Conservation (phyloP, 257 asterid species). For the Fraxinus excelsior region DNA sequence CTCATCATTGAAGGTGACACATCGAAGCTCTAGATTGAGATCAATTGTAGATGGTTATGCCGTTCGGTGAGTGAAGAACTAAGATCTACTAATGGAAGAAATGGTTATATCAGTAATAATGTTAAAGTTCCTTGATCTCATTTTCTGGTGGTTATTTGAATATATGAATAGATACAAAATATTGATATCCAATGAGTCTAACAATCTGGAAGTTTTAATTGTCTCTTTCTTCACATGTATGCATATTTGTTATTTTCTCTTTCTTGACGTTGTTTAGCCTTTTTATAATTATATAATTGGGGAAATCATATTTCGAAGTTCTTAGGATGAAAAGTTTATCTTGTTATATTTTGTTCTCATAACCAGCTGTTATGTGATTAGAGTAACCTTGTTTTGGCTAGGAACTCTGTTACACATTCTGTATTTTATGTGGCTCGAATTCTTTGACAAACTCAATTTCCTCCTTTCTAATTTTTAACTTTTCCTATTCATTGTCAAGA, state of each 20-base stretch:
- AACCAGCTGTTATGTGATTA: neutral
- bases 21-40: neutral
- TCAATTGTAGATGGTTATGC: slow-evolving; percentile 7
- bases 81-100: slow-evolving; percentile 15
- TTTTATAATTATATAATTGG: neutral
- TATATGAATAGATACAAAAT: slow-evolving; percentile 9
- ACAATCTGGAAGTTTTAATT: slow-evolving; percentile 9
- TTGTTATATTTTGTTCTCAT: neutral
- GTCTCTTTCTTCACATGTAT: neutral
- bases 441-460: neutral
- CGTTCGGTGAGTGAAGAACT: slow-evolving; percentile 7
- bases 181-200: neutral
- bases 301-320: neutral
- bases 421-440: neutral
- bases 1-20: neutral
- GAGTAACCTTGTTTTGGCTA: neutral
- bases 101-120: slow-evolving; percentile 10
- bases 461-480: slow-evolving; percentile 3
- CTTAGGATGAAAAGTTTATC: neutral
- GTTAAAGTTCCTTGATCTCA: slow-evolving; percentile 11
- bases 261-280: neutral
- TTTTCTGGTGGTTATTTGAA: slow-evolving; percentile 1
- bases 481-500: neutral
- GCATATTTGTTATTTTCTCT: neutral
- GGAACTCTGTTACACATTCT: neutral